Base-by-base conservation (phyloP, 495 filamentous ascomycete species). In the Lentithecium fluviatile region DNA sequence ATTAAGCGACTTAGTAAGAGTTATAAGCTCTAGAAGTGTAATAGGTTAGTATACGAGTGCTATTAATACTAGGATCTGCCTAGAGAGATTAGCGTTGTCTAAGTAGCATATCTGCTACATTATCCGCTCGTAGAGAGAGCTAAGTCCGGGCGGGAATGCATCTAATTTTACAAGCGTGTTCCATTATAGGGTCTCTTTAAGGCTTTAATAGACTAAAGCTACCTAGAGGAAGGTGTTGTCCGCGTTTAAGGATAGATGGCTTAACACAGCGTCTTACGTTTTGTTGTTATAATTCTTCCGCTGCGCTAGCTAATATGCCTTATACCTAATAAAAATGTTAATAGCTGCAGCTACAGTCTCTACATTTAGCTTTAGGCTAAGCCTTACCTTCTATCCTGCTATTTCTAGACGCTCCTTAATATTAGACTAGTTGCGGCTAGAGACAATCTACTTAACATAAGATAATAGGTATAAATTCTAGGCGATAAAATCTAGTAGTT, bases 121-220 rank as follows among this genome's bases (percentile, higher is more conserved):
- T 70, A 74, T 75, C 37, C 69, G 67, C 26, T 51, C 17, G 49
- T 75, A 75, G 3, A 75, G 48, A n/a, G 54, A 29, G 52, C 67
- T 53, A 36, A 75, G 69, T 36, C 69, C 67, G 52, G 67, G 58
- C 17, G 73, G 71, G 50, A 72, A 68, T 8, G 26, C 38, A 0
- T 11, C 66, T 17, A 56, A 38, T 38, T 56, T 56, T 25, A 26
- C 34, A 1, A 26, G 53, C 3, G 21, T 38, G 15, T 56, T 46
- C 53, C 53, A 17, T 29, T 13, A 6, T 20, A 38, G 4, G 6
- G 25, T 36, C 37, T 26, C 32, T 34, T 45, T 42, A 25, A 74
- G 55, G 3, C 66, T 26, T 60, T 68, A 29, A 56, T 54, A 40
- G 68, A 60, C 51, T 72, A 75, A 4, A 63, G 49, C 49, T 52